These are phyloP conservation scores for Fusarium sp. DNA, from an alignment of 2,329 filamentous ascomycete genomes.

Conservation along the genomic window DNA sequence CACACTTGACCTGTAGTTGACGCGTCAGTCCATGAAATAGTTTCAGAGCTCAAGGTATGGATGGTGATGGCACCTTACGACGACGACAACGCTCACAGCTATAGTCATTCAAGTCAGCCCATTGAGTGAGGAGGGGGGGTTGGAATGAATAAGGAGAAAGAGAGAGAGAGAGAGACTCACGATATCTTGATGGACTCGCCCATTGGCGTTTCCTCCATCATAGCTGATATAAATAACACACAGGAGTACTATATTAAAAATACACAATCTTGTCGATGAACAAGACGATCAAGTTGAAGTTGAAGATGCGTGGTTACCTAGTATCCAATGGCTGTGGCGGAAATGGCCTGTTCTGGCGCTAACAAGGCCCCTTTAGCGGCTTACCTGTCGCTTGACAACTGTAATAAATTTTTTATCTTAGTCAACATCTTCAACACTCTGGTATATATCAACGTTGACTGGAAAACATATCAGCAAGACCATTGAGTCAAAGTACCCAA, in stretches of 20 bases:
- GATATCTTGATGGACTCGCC: slow-evolving; percentile 51
- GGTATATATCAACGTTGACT: no score
- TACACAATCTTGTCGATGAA: neutral
- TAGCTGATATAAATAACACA: neutral
- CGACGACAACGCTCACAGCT: slow-evolving; percentile 57
- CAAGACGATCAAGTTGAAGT: neutral
- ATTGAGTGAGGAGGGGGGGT: slow-evolving; percentile 7
- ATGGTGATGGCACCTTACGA: slow-evolving; percentile 49
- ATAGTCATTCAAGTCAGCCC: slow-evolving; percentile 12
- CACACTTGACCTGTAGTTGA: slow-evolving; percentile 59
- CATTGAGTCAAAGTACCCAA: no score
- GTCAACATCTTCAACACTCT: no score
- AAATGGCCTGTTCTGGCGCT: slow-evolving; percentile 27
- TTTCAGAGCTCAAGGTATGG: neutral
- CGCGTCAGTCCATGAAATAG: neutral
- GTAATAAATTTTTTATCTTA: no score
- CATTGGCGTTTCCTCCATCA: slow-evolving; percentile 49
- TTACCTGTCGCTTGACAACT: slow-evolving; percentile 35
- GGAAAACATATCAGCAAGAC: no score
- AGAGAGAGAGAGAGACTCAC: slow-evolving; percentile 39
- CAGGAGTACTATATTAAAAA: neutral
- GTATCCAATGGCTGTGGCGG: slow-evolving; percentile 9
- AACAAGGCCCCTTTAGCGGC: slow-evolving; percentile 21
- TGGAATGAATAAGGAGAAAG: slow-evolving; percentile 4
- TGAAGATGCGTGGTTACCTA: slow-evolving; percentile 1